Percentiles rank a stretch among this genome's conserved stretches.
phyloP scores from a whole-genome alignment of 2,329 filamentous ascomycete genomes.

The Monilinia fructigena region DNA sequence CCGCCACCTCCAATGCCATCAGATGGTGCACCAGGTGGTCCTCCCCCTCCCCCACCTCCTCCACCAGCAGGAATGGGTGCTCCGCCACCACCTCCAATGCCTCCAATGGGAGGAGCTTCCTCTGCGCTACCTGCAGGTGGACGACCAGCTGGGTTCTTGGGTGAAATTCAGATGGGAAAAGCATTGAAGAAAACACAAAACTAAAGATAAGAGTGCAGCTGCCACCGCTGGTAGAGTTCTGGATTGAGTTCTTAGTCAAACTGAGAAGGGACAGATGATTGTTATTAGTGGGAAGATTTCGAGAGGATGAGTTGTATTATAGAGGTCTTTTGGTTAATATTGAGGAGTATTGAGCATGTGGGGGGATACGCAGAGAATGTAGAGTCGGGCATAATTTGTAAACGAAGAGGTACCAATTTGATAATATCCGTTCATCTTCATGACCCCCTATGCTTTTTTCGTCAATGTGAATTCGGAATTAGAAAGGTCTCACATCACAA shows the following conservation, averaged over 20 bases:
- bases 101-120: slow-evolving; percentile 38
- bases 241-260: slow-evolving; percentile 27
- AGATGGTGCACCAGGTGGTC: slow-evolving; percentile 44
- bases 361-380: not conserved
- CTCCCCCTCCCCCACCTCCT: slow-evolving; percentile 41
- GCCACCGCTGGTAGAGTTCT: slow-evolving; percentile 74
- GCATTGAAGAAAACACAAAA: slow-evolving; percentile 80
- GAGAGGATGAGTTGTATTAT: slow-evolving; percentile 13
- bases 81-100: slow-evolving; percentile 45
- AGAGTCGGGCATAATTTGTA: slow-evolving; percentile 15
- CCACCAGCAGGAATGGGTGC: slow-evolving; percentile 38
- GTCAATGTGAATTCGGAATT: not conserved
- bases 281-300: not conserved
- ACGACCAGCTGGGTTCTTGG: slow-evolving; percentile 65
- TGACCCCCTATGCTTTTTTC: not conserved
- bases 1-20: slow-evolving; percentile 48
- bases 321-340: not conserved
- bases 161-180: slow-evolving; percentile 79
- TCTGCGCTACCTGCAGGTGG: slow-evolving; percentile 38
- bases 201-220: slow-evolving; percentile 78
- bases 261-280: not conserved
- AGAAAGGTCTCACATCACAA: not conserved
- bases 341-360: not conserved
- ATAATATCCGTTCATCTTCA: slow-evolving; percentile 8
- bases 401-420: slow-evolving; percentile 12